Conservation (phyloP, 768 basidiomycete species). For the Amyloporia xantha region DNA sequence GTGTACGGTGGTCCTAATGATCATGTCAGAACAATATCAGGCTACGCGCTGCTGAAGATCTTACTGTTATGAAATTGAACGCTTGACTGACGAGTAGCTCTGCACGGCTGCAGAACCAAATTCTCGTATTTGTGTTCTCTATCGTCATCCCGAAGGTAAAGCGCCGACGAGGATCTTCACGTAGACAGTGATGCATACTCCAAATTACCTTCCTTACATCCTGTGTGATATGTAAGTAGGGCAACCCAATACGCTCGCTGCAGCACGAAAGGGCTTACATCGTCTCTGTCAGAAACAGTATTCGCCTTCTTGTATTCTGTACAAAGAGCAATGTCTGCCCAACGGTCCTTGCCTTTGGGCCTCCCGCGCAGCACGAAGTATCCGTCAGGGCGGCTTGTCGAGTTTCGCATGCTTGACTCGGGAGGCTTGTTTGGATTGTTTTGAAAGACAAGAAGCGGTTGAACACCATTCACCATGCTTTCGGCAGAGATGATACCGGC, state of each 20-base stretch:
- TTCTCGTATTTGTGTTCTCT: background rate
- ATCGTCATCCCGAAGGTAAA: background rate
- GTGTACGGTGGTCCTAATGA: conserved; percentile 4
- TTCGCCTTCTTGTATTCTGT: background rate
- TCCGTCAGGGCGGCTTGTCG: background rate
- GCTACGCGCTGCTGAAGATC: no score
- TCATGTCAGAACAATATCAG: background rate
- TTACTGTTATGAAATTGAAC: background rate
- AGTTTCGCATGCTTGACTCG: background rate
- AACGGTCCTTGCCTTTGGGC: background rate
- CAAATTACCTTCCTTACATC: background rate
- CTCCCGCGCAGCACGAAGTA: background rate
- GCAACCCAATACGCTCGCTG: background rate
- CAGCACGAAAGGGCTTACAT: background rate
- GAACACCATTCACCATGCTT: background rate
- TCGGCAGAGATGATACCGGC: background rate
- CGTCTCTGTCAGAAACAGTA: background rate
- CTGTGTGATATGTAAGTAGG: background rate
- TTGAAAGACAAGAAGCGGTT: background rate
- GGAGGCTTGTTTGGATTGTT: background rate
- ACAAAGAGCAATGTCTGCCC: background rate
- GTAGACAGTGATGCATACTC: background rate
- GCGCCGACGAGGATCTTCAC: background rate
- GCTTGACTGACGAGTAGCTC: background rate
- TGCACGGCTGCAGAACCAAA: background rate